Conservation (phyloP, 2,329 filamentous ascomycete genomes). For the Scedosporium aurantiacum region DNA sequence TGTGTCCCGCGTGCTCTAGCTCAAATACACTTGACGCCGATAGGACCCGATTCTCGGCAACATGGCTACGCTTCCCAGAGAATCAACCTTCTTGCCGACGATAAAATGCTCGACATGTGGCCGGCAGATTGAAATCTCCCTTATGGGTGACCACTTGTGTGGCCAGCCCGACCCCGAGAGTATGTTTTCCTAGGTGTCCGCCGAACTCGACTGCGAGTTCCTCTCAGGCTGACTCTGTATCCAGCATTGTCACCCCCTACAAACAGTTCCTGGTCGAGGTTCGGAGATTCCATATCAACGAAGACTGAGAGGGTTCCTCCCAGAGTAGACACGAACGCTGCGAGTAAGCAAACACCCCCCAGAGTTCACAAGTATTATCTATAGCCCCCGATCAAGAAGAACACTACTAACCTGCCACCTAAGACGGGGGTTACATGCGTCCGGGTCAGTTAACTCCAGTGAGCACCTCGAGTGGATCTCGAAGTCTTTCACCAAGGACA, state of each 20-base stretch:
- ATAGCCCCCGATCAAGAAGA: neutral
- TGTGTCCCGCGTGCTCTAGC: neutral
- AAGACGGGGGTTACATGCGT: slow-evolving; percentile 27
- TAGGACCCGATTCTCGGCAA: slow-evolving; percentile 6
- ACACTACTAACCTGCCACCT: neutral
- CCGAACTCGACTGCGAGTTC: neutral
- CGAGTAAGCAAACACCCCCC: slow-evolving; percentile 32
- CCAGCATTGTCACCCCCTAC: slow-evolving; percentile 6
- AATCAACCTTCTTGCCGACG: slow-evolving; percentile 63
- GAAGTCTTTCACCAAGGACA: slow-evolving; percentile 52
- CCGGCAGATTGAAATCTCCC: slow-evolving; percentile 66
- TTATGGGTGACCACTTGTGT: slow-evolving; percentile 81
- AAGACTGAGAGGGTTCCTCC: slow-evolving; percentile 32
- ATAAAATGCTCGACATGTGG: slow-evolving; percentile 83
- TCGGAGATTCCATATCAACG: slow-evolving; percentile 17
- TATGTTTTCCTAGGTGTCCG: slow-evolving; percentile 15
- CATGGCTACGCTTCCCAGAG: slow-evolving; percentile 35
- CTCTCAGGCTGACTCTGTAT: slow-evolving; percentile 3
- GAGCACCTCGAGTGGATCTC: slow-evolving; percentile 49
- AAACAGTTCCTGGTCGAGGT: slow-evolving; percentile 9
- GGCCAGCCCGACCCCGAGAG: slow-evolving; percentile 36
- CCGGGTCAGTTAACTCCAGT: slow-evolving; percentile 52
- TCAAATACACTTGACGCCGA: neutral
- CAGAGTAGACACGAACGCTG: slow-evolving; percentile 38
- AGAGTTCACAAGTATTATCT: too few species aligned